Percentiles rank a stretch among this genome's conserved stretches.
Conservation (phyloP, 805 yeast species). For the Hanseniaspora thailandica region DNA sequence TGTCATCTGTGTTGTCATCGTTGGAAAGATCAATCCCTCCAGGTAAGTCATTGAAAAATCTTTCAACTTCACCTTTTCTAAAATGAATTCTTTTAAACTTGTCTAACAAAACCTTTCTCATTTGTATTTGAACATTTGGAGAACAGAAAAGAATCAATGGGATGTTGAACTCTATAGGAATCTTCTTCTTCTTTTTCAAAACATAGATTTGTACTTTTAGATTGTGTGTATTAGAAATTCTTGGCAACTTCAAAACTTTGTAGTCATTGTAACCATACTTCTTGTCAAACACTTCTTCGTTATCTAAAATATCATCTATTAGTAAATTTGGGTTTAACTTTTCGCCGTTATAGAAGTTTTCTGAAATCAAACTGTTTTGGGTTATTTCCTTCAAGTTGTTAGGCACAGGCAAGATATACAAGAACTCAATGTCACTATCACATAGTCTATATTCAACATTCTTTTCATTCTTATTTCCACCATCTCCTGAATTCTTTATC, state of each 20-base stretch:
- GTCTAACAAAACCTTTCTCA: conserved; percentile 31
- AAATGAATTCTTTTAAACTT: conserved; percentile 34
- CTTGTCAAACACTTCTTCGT: background rate
- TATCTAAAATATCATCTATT: background rate
- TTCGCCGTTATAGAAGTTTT: conserved; percentile 26
- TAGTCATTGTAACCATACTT: background rate
- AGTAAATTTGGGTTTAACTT: conserved; percentile 21
- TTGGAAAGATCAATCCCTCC: background rate
- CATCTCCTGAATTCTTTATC: background rate
- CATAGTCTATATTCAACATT: background rate
- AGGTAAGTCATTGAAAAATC: conserved; percentile 21
- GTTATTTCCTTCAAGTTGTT: conserved; percentile 58
- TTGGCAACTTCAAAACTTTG: conserved; percentile 8
- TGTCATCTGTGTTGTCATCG: background rate
- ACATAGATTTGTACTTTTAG: background rate
- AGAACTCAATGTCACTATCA: conserved; percentile 33
- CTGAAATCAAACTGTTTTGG: conserved; percentile 66
- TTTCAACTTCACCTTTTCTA: conserved; percentile 29
- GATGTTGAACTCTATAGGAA: conserved; percentile 69
- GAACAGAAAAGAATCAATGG: conserved; percentile 62
- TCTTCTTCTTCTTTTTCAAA: conserved; percentile 47
- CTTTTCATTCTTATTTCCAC: background rate
- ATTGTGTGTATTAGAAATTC: conserved; percentile 10
- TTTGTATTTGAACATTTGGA: conserved; percentile 58
- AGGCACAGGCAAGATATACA: conserved; percentile 46